Conservation (phyloP, 352 stramenopile species). For the Globisporangium irregulare region DNA sequence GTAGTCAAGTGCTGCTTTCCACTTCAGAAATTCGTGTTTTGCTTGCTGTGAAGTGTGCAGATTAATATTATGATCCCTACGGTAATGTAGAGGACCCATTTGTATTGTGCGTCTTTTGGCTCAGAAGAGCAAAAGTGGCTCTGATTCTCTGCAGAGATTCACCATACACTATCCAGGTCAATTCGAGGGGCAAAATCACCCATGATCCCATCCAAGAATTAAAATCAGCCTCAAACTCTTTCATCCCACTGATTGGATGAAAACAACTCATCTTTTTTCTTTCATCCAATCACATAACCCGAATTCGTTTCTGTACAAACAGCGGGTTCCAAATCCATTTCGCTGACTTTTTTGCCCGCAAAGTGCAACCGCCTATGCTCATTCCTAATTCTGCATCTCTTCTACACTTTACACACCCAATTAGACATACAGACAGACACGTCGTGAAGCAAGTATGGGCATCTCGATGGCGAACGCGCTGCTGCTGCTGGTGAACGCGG, state of each 20-base stretch:
- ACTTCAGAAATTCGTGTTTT: not conserved
- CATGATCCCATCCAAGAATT: not conserved
- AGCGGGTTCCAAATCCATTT: not conserved
- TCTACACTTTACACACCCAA: not conserved
- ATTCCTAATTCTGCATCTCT: not conserved
- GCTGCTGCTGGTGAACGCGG: slow-evolving; percentile 75
- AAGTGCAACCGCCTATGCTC: not conserved
- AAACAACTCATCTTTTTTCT: not conserved
- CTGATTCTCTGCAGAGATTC: not conserved
- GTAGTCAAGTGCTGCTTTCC: not conserved
- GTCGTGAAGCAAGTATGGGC: slow-evolving; percentile 18
- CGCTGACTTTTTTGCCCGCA: not conserved
- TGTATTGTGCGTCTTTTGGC: not conserved
- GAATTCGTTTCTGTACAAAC: not conserved
- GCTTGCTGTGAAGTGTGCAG: not conserved
- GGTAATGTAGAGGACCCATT: no score
- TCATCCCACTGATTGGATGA: not conserved
- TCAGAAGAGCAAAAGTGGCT: not conserved
- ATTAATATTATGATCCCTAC: not conserved
- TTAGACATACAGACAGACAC: not conserved
- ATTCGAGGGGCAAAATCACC: not conserved
- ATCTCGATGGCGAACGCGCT: slow-evolving; percentile 48
- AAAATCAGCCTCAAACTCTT: not conserved
- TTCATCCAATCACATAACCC: not conserved
- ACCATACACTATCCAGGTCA: not conserved